These are phyloP conservation scores for Ceratocystis colombiana DNA, from an alignment of 2,329 filamentous ascomycete genomes.

Conservation along the genomic window DNA sequence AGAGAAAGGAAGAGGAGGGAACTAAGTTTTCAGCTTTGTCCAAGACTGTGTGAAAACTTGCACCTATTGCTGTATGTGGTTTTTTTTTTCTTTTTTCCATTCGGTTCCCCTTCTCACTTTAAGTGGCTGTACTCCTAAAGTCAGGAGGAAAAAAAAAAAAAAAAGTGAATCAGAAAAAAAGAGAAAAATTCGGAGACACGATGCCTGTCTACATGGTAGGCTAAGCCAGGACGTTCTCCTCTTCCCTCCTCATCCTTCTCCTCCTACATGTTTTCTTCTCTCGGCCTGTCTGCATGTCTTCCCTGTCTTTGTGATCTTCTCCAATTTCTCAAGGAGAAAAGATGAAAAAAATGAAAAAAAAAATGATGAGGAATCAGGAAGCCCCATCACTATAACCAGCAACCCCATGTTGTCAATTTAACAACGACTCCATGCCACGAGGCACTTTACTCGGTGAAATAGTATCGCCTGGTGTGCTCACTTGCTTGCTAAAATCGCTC, in stretches of 20 bases:
- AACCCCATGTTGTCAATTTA: conserved; percentile 14
- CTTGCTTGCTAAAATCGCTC: conserved; percentile 1
- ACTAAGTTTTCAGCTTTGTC: no score
- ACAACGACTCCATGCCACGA: conserved; percentile 32
- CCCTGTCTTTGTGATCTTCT: conserved; percentile 11
- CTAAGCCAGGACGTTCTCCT: background rate
- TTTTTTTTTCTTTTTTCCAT: no score
- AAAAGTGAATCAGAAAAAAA: conserved; percentile 1
- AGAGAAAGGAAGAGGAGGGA: conserved; percentile 1
- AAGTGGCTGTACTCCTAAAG: no score
- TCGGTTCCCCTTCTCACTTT: no score
- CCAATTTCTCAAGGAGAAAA: background rate
- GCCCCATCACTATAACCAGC: background rate
- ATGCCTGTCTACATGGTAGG: background rate
- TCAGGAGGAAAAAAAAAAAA: background rate
- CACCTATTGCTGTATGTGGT: no score
- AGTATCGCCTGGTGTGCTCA: conserved; percentile 29
- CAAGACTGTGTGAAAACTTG: no score
- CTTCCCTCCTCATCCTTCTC: background rate
- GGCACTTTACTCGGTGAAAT: conserved; percentile 39
- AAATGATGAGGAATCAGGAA: background rate
- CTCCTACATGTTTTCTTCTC: background rate
- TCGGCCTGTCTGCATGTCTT: background rate
- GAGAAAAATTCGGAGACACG: conserved; percentile 11
- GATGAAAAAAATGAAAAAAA: background rate